Evolutionary conservation across 371 early-diverging fungal species (phyloP), one percentile per base, ranked within the genome.

Genomic region (Mucor velutinosus): DNA sequence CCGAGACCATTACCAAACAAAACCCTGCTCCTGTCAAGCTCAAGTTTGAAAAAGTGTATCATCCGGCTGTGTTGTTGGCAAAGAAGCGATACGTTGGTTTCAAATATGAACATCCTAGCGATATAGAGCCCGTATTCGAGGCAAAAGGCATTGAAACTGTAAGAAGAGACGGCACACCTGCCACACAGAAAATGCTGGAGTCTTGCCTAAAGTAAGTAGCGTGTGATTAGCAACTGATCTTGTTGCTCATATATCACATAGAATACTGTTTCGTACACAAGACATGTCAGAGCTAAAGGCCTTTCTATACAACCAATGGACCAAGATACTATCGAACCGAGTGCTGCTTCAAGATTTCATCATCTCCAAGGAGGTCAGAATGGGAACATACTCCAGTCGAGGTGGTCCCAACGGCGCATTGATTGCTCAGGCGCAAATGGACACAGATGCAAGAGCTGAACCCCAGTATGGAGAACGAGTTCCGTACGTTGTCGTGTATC

Each of bases 91-190:
- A 97, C 67, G 93, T 92, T 11, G 97, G 97, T 0, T 91, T 88
- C 78, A 93, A 89, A 73, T 95, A 83, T 67, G 93, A 93, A 72
- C 71, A 73, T 3, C 73, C 72, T 0, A 73, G 75, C 3, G 87
- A 93, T 45, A 70, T 62, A 1, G 85, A 86, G 63, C 94, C 94
- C 0, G 81, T 75, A 2, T 92, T 95, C 83, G 97, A 97, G 69
- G 95, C 92, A n/a, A 97, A 97, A 74, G 97, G 97, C 0, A 95
- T 95, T 45, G 97, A 96, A 75, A 95, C 94, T 4, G 94, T 97
- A 7, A 82, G 96, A 29, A 82, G 97, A 3, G 96, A 96, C 74
- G 93, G 93, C 15, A 93, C 93, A 57, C 81, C 86, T 3, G 92
- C 89, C 0, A 90, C 90, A 5, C 90, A 88, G 63, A 93, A 92